Base-by-base conservation (phyloP, 257 asterid species). In the Dorcoceras hygrometricum region DNA sequence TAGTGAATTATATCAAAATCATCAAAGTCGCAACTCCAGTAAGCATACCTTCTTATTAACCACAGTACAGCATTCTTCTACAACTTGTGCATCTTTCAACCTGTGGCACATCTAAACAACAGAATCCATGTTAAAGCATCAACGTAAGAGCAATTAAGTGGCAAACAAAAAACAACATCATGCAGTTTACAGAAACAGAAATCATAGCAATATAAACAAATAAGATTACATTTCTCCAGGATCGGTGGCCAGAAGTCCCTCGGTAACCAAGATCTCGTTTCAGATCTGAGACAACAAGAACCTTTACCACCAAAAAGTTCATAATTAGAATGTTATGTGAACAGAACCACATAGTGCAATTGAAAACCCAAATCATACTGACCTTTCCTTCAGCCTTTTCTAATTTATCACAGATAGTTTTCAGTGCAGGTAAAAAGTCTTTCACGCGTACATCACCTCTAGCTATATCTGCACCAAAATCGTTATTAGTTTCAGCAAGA, bases 321-420 rank as follows among this genome's bases (percentile, higher is more conserved):
- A 7, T 53, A 58, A 66, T 66, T 7, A 68, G 58, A 69, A 73
- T 76, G 65, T 62, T n/a, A 31, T 65, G 39, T 24, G 64, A 61
- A 72, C 14, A 72, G 72, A 81, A 63, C 58, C 29, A 67, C 26
- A 34, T 22, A 27, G 57, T 63, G 58, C 43, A 57, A 63, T 68
- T 54, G 63, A 59, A 78, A 43, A 62, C 57, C 62, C 59, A 24
- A 12, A 32, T 51, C 31, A 71, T 53, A 72, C 89, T 58, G 68
- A 89, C 98, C 93, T 89, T 93, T 67, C 89, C 96, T 62, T 77
- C 83, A 65, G 95, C 88, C 31, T 86, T 79, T 75, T 88, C 97
- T 63, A 93, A 96, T 81, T 90, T 83, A 66, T 80, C 89, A 36
- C 97, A 93, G 16, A 93, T 77, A 69, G 90, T 87, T 84, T 86